Conservation (phyloP, 495 filamentous ascomycete species). For the Lasiosphaeris hirsuta region DNA sequence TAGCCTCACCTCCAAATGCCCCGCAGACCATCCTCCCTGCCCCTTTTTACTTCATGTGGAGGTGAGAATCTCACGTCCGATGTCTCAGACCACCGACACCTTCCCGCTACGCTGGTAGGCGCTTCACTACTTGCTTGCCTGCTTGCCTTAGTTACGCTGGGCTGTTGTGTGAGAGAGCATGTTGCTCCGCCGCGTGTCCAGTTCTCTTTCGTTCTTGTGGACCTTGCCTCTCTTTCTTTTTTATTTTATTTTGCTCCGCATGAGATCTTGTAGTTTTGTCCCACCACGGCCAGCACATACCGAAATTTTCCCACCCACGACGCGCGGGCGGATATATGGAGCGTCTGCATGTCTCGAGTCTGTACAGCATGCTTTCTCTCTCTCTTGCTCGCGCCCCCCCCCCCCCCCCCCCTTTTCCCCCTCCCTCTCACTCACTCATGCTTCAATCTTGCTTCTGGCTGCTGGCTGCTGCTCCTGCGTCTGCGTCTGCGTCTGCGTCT, state of each 20-base stretch:
- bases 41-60: too few species aligned
- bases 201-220: neutral
- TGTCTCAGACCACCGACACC: neutral
- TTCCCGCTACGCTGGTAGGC: neutral
- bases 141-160: too few species aligned
- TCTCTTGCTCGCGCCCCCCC: too few species aligned
- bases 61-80: neutral
- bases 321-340: neutral
- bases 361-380: too few species aligned
- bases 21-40: too few species aligned
- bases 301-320: neutral
- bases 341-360: conserved; percentile 3
- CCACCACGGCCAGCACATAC: neutral
- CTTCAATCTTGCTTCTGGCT: too few species aligned
- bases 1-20: too few species aligned
- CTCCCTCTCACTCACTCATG: too few species aligned
- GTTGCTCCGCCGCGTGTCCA: neutral
- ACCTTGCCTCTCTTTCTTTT: neutral
- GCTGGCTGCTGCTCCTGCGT: too few species aligned
- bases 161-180: neutral
- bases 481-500: neutral
- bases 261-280: conserved; percentile 7
- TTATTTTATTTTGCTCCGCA: conserved; percentile 4
- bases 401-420: too few species aligned
- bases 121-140: neutral